A percentile compares a stretch with the other conserved stretches of the same genome.
These are phyloP conservation scores for Rhizophora apiculata DNA, from an alignment of 345 rosid species.

Conservation along the genomic window DNA sequence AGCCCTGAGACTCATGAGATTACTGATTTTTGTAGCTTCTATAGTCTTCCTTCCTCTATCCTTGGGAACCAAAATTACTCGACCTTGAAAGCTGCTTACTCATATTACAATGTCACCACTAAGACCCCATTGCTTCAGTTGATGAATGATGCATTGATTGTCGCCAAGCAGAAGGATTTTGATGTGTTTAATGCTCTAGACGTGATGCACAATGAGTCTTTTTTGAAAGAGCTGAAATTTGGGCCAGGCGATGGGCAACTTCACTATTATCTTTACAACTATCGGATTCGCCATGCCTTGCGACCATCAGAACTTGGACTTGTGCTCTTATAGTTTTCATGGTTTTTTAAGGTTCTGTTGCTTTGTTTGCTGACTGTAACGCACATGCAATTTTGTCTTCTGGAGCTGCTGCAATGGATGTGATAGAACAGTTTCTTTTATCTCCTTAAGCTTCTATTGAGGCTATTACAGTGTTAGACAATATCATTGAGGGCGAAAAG, in stretches of 20 bases:
- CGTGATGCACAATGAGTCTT: conserved; percentile 90
- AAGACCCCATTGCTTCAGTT: conserved; percentile 83
- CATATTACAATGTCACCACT: conserved; percentile 81
- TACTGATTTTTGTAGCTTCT: conserved; percentile 95
- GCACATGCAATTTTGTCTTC: background rate
- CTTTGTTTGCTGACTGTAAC: conserved; percentile 10
- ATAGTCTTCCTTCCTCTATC: conserved; percentile 88
- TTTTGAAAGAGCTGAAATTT: conserved; percentile 83
- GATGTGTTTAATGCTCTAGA: conserved; percentile 91
- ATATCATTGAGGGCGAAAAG: conserved; percentile 15
- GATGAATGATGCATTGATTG: conserved; percentile 82
- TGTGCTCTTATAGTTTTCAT: conserved; percentile 57
- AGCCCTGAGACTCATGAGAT: conserved; percentile 79
- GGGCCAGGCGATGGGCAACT: conserved; percentile 97
- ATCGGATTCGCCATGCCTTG: conserved; percentile 54
- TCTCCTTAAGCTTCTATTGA: background rate
- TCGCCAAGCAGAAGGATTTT: conserved; percentile 77
- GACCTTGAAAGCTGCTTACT: conserved; percentile 82
- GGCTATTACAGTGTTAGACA: conserved; percentile 12
- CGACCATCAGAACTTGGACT: conserved; percentile 80
- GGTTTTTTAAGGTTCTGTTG: background rate
- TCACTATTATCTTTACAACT: conserved; percentile 85
- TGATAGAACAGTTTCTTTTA: background rate
- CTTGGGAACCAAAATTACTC: conserved; percentile 81
- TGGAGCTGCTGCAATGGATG: conserved; percentile 9